A percentile compares a stretch with the other conserved stretches of the same genome.
Evolutionary conservation across 169 alveolate genomes (phyloP).

Genomic region (Cryptosporidium meleagridis): DNA sequence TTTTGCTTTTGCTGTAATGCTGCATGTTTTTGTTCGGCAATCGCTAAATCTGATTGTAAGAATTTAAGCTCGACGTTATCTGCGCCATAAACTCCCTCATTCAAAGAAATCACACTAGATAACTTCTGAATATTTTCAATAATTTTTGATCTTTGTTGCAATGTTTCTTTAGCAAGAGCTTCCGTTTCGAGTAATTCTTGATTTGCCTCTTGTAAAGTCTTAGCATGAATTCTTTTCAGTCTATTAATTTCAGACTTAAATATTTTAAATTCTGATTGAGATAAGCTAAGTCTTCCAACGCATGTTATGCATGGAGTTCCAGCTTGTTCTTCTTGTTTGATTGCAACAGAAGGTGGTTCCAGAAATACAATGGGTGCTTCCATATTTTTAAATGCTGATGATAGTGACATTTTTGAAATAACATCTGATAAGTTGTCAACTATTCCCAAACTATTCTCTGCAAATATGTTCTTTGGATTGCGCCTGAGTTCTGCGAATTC

Average conservation of each 20-base stretch:
- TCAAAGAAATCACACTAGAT: conserved; percentile 27
- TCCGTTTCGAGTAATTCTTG: conserved; percentile 35
- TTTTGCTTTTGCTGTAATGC: conserved; percentile 29
- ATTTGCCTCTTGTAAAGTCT: conserved; percentile 36
- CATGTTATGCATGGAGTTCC: conserved; percentile 53
- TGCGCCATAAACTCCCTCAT: conserved; percentile 25
- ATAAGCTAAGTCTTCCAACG: conserved; percentile 49
- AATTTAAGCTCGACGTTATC: conserved; percentile 50
- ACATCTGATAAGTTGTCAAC: conserved; percentile 61
- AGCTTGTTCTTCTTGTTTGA: conserved; percentile 58
- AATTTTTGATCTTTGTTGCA: conserved; percentile 39
- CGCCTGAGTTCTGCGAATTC: conserved; percentile 48
- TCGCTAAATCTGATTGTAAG: conserved; percentile 59
- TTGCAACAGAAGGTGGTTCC: conserved; percentile 69
- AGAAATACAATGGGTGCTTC: conserved; percentile 65
- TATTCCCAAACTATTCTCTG: conserved; percentile 54
- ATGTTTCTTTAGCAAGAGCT: conserved; percentile 30
- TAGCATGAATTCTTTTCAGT: conserved; percentile 33
- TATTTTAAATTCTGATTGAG: conserved; percentile 31
- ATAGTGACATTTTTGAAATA: conserved; percentile 52
- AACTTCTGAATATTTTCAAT: conserved; percentile 39
- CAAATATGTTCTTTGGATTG: conserved; percentile 59
- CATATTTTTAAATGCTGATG: conserved; percentile 72
- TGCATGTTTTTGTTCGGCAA: conserved; percentile 58
- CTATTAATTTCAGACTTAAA: conserved; percentile 51